These are phyloP conservation scores for Crotalaria pallida DNA, from an alignment of 306 rosid species.

Conservation along the genomic window DNA sequence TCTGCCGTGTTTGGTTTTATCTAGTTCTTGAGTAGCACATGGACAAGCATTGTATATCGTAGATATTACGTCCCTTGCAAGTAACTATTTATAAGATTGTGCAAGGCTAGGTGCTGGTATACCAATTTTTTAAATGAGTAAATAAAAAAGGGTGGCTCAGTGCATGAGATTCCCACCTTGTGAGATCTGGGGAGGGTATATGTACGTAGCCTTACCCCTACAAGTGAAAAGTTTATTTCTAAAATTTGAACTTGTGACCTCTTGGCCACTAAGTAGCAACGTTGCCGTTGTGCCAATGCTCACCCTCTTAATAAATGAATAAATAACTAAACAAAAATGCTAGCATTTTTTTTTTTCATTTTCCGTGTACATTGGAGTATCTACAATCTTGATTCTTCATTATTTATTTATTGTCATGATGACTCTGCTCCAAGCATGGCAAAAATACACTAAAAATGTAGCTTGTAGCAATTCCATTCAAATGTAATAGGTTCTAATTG, in stretches of 20 bases:
- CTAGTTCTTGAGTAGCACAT: conserved; percentile 1
- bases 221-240: too few relatives aligned
- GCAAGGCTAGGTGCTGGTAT: neutral
- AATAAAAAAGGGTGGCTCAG: too few relatives aligned
- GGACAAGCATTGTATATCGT: conserved; percentile 3
- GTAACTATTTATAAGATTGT: conserved; percentile 9
- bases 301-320: too few relatives aligned
- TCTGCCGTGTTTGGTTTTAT: conserved; percentile 5
- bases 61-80: neutral
- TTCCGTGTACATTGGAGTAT: neutral
- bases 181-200: too few relatives aligned
- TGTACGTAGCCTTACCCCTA: too few relatives aligned
- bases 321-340: neutral
- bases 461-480: too few relatives aligned
- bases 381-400: neutral
- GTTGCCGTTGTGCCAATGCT: too few relatives aligned
- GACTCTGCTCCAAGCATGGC: conserved; percentile 9
- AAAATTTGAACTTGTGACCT: too few relatives aligned
- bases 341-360: neutral
- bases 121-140: conserved; percentile 2
- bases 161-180: too few relatives aligned
- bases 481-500: neutral
- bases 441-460: conserved; percentile 1
- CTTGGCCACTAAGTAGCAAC: too few relatives aligned
- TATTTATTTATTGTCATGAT: conserved; percentile 5